Conservation (phyloP, 345 rosid genomes). For the Pugionium dolabratum region DNA sequence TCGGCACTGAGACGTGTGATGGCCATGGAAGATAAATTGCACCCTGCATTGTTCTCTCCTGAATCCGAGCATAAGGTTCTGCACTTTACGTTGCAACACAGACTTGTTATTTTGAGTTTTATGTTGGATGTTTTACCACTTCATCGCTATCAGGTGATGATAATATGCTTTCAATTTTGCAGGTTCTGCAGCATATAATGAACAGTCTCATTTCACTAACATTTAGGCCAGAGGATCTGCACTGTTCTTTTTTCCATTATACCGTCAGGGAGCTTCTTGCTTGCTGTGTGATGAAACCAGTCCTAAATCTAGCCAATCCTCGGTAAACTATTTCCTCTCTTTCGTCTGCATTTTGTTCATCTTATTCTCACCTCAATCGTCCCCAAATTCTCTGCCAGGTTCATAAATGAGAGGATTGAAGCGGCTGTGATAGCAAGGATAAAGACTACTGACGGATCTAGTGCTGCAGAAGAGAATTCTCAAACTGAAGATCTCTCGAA, state of each 20-base stretch:
- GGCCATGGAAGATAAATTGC: conserved; percentile 80
- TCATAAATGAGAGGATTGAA: conserved; percentile 92
- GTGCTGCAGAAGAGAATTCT: conserved; percentile 54
- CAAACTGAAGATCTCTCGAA: conserved; percentile 58
- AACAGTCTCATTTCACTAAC: conserved; percentile 76
- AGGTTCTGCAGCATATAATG: conserved; percentile 95
- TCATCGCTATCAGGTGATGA: conserved; percentile 24
- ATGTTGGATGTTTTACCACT: conserved; percentile 15
- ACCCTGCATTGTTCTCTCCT: conserved; percentile 90
- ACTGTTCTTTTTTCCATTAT: conserved; percentile 76
- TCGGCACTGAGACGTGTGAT: conserved; percentile 61
- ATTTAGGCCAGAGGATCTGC: conserved; percentile 85
- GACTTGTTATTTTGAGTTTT: conserved; percentile 2
- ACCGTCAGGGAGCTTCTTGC: conserved; percentile 90
- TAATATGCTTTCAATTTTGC: conserved; percentile 31
- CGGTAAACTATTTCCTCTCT: conserved; percentile 51
- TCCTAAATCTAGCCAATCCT: conserved; percentile 85
- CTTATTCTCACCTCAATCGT: conserved; percentile 27
- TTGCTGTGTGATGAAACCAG: conserved; percentile 91
- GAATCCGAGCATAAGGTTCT: conserved; percentile 95
- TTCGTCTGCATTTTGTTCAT: conserved; percentile 18
- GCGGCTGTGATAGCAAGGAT: conserved; percentile 55
- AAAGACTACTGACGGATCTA: conserved; percentile 56
- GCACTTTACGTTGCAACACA: conserved; percentile 20
- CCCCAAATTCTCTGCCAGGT: conserved; percentile 51